Percentiles rank a stretch among this genome's conserved stretches.
Conservation (phyloP, 1,284 basidiomycete genomes). For the Trichosporon ovoides region DNA sequence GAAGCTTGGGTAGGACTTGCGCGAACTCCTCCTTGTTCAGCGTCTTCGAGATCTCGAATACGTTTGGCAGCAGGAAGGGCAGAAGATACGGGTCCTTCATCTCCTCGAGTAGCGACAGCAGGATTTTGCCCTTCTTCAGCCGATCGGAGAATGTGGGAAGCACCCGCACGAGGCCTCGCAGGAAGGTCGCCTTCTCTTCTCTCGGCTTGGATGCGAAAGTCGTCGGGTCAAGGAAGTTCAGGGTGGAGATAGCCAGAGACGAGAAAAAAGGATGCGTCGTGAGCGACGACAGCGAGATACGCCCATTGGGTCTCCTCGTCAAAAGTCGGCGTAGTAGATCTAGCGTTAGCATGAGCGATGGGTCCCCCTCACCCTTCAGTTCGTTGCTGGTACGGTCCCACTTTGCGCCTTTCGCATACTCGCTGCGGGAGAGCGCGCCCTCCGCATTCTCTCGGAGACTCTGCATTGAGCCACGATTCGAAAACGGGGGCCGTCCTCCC, state of each 20-base stretch:
- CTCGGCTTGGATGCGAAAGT: constrained; percentile 89
- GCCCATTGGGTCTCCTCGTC: constrained; percentile 65
- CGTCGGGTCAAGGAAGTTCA: constrained; percentile 93
- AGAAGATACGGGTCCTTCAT: constrained; percentile 90
- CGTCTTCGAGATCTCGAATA: constrained; percentile 82
- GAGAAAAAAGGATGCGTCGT: constrained; percentile 87
- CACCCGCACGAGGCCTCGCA: constrained; percentile 81
- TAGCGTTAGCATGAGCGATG: constrained; percentile 37
- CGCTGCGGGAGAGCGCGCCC: constrained; percentile 43
- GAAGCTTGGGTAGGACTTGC: constrained; percentile 71
- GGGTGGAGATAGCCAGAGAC: constrained; percentile 90
- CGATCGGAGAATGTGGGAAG: constrained; percentile 83
- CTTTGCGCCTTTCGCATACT: constrained; percentile 38
- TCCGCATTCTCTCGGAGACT: constrained; percentile 75
- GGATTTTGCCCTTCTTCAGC: constrained; percentile 77
- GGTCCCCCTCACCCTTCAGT: constrained; percentile 34
- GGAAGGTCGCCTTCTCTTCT: constrained; percentile 94
- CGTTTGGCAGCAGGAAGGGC: constrained; percentile 95
- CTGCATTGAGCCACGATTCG: constrained; percentile 75
- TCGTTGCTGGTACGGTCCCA: constrained; percentile 44
- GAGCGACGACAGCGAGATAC: constrained; percentile 72
- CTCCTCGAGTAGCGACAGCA: constrained; percentile 93
- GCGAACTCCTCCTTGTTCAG: constrained; percentile 78
- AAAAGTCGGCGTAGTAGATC: constrained; percentile 71
- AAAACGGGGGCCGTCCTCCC: constrained; percentile 80